Percentiles rank a stretch among this genome's conserved stretches.
Evolutionary conservation across 306 rosid genomes (phyloP).

Genomic region (Crataegus laevigata): DNA sequence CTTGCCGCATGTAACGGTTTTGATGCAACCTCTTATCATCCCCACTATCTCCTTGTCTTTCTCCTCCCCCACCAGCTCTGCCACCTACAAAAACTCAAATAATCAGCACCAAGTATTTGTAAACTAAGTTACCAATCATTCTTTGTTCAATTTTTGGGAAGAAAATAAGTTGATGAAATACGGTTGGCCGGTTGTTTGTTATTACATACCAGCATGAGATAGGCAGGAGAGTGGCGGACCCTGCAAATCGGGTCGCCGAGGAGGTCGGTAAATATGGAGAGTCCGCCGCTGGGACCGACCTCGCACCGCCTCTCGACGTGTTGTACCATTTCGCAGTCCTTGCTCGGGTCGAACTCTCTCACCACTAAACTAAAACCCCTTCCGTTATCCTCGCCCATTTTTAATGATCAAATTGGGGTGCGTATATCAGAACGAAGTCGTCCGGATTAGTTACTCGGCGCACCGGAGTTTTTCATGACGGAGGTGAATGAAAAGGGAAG

Average conservation of each 20-base stretch:
- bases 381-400: not conserved
- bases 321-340: slow-evolving; percentile 49
- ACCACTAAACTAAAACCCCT: slow-evolving; percentile 11
- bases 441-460: not conserved
- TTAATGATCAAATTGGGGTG: not conserved
- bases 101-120: no score
- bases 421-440: not conserved
- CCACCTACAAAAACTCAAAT: slow-evolving; percentile 45
- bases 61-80: slow-evolving; percentile 36
- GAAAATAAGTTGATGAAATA: not conserved
- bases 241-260: slow-evolving; percentile 93
- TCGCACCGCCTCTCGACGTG: slow-evolving; percentile 75
- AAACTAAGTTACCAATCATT: not conserved
- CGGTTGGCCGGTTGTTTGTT: not conserved
- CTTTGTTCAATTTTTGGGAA: not conserved
- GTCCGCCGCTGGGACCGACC: slow-evolving; percentile 69
- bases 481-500: not conserved
- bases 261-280: slow-evolving; percentile 74
- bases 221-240: slow-evolving; percentile 94
- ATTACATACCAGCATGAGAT: slow-evolving; percentile 68
- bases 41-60: slow-evolving; percentile 65
- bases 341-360: slow-evolving; percentile 43
- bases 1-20: slow-evolving; percentile 76
- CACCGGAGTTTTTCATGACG: not conserved
- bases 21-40: slow-evolving; percentile 90